Percentiles rank a stretch among this genome's conserved stretches.
Conservation (phyloP, 1,284 basidiomycete species). For the Veloporphyrellus conicus region DNA sequence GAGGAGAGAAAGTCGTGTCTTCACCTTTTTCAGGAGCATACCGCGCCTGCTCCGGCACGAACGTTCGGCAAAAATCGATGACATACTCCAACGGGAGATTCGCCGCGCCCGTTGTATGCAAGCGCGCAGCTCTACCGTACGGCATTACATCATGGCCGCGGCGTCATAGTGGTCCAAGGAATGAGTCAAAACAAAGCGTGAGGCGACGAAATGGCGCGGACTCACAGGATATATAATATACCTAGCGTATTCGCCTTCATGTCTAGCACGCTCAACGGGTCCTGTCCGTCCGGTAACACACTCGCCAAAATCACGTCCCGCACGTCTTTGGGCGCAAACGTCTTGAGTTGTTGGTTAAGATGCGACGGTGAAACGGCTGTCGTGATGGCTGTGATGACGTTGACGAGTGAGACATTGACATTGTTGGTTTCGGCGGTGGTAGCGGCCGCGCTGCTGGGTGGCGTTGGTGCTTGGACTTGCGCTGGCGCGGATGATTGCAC, state of each 20-base stretch:
- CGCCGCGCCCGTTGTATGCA: conserved; percentile 37
- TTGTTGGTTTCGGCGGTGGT: background rate
- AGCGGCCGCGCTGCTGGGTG: background rate
- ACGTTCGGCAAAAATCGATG: conserved; percentile 52
- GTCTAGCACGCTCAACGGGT: conserved; percentile 58
- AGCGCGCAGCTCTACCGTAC: conserved; percentile 47
- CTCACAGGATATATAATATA: conserved; percentile 67
- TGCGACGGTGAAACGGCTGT: conserved; percentile 34
- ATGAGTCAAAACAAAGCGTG: no score
- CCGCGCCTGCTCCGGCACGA: conserved; percentile 58
- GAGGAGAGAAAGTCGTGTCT: conserved; percentile 2
- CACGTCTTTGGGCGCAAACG: conserved; percentile 42
- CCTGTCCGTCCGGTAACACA: conserved; percentile 48
- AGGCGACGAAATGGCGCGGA: background rate
- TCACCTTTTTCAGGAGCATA: conserved; percentile 65
- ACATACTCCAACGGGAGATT: conserved; percentile 42
- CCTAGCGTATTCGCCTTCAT: conserved; percentile 56
- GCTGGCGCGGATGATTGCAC: background rate
- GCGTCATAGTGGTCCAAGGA: no score
- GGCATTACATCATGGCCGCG: background rate
- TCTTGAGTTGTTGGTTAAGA: conserved; percentile 43
- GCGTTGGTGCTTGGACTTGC: background rate
- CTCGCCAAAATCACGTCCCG: conserved; percentile 48
- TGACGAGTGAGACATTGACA: conserved; percentile 32
- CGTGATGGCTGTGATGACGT: conserved; percentile 46